These are phyloP conservation scores for Hydnum rufescens DNA, from an alignment of 768 basidiomycete species.

Conservation along the genomic window DNA sequence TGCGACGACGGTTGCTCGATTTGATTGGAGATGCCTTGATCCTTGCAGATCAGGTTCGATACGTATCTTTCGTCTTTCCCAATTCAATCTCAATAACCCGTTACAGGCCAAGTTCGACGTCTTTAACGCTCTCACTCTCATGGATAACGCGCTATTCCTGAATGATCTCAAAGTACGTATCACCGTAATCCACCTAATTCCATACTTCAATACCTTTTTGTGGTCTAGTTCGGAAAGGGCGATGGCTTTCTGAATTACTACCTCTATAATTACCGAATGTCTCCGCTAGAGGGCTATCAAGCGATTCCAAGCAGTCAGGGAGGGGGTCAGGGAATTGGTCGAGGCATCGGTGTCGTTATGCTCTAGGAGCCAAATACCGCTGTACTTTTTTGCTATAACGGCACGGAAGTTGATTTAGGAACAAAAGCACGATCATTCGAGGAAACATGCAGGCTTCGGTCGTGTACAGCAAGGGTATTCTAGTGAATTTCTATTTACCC, in stretches of 20 bases:
- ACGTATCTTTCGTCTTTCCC: no score
- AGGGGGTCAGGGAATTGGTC: slow-evolving; percentile 14
- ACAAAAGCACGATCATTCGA: no score
- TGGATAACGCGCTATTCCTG: slow-evolving; percentile 80
- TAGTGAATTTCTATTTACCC: no score
- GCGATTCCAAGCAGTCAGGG: slow-evolving; percentile 31
- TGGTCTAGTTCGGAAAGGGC: slow-evolving; percentile 65
- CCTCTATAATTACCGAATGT: slow-evolving; percentile 87
- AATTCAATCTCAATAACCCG: not conserved
- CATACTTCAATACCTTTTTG: not conserved
- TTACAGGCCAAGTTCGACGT: slow-evolving; percentile 73
- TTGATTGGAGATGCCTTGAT: slow-evolving; percentile 66
- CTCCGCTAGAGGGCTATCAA: slow-evolving; percentile 51
- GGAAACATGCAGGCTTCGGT: no score
- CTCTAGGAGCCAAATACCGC: slow-evolving; percentile 26
- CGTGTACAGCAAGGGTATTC: no score
- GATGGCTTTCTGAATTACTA: slow-evolving; percentile 87
- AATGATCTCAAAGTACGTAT: slow-evolving; percentile 53
- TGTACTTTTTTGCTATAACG: not conserved
- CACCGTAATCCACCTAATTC: not conserved
- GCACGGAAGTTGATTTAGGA: no score
- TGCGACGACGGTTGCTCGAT: slow-evolving; percentile 49
- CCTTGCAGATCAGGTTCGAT: slow-evolving; percentile 41
- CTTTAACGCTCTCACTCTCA: slow-evolving; percentile 82
- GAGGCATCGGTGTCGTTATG: slow-evolving; percentile 71